These are phyloP conservation scores for Acanthamoeba lenticulata DNA, from an alignment of 208 protist genomes.

Conservation along the genomic window DNA sequence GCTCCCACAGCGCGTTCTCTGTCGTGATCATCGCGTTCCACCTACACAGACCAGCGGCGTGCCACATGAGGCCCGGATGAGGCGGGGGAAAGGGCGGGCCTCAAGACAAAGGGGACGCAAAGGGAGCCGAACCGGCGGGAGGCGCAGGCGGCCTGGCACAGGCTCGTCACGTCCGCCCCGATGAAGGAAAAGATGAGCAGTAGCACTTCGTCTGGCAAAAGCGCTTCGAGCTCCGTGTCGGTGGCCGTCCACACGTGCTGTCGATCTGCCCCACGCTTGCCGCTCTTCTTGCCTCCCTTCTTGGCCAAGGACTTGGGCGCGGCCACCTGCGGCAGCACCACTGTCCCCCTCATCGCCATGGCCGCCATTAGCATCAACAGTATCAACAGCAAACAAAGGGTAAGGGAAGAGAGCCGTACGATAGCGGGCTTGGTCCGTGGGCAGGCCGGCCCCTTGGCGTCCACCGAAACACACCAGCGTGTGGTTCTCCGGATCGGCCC, in stretches of 20 bases:
- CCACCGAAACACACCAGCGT: too few relatives aligned
- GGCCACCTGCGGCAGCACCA: neutral
- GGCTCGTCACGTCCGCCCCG: neutral
- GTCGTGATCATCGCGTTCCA: conserved; percentile 9
- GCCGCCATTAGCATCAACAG: neutral
- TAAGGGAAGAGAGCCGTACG: too few relatives aligned
- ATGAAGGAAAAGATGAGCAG: neutral
- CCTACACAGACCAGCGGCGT: neutral
- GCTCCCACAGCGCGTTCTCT: neutral
- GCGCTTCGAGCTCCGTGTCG: neutral
- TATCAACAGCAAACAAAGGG: neutral
- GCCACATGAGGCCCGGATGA: neutral
- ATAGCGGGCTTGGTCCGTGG: too few relatives aligned
- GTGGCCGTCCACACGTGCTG: neutral
- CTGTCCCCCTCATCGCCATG: neutral
- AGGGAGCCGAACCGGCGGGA: neutral
- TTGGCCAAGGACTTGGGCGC: neutral
- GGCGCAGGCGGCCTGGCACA: neutral
- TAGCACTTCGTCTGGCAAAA: neutral
- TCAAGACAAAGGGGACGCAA: neutral
- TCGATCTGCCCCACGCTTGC: neutral
- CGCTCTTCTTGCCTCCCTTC: neutral
- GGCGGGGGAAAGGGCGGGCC: neutral
- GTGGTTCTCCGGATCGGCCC: too few relatives aligned
- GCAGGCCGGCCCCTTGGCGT: too few relatives aligned